Conservation (phyloP, 176 grass and related monocot genomes). For the Alopecurus myosuroides region DNA sequence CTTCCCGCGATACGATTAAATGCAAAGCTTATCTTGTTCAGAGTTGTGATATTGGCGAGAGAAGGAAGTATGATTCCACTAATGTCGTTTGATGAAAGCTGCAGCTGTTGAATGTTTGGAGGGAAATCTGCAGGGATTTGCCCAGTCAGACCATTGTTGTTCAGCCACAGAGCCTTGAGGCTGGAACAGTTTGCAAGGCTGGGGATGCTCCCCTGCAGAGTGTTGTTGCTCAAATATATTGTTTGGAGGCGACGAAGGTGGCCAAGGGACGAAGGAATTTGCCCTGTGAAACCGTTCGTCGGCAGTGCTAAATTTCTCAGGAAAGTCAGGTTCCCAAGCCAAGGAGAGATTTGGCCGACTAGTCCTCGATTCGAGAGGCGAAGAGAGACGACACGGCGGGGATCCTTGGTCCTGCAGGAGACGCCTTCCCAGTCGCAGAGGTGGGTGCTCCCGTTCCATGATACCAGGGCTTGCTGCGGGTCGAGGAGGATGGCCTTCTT, state of each 20-base stretch:
- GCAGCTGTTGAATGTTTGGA: not conserved
- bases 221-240: not conserved
- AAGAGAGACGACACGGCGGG: not conserved
- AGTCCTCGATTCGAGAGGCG: not conserved
- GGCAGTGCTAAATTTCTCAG: not conserved
- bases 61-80: slow-evolving; percentile 9
- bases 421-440: slow-evolving; percentile 35
- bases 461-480: not conserved
- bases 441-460: slow-evolving; percentile 33
- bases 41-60: not conserved
- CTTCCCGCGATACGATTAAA: not conserved
- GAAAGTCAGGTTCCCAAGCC: slow-evolving; percentile 18
- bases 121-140: not conserved
- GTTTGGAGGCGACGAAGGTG: not conserved
- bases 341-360: slow-evolving; percentile 18
- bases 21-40: not conserved
- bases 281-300: not conserved
- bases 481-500: not conserved
- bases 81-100: not conserved
- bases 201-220: not conserved
- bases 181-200: not conserved
- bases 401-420: not conserved
- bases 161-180: not conserved
- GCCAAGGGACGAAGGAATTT: slow-evolving; percentile 12
- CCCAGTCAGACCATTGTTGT: not conserved